These are phyloP conservation scores for Amanita exitialis DNA, from an alignment of 768 basidiomycete genomes.

Conservation along the genomic window DNA sequence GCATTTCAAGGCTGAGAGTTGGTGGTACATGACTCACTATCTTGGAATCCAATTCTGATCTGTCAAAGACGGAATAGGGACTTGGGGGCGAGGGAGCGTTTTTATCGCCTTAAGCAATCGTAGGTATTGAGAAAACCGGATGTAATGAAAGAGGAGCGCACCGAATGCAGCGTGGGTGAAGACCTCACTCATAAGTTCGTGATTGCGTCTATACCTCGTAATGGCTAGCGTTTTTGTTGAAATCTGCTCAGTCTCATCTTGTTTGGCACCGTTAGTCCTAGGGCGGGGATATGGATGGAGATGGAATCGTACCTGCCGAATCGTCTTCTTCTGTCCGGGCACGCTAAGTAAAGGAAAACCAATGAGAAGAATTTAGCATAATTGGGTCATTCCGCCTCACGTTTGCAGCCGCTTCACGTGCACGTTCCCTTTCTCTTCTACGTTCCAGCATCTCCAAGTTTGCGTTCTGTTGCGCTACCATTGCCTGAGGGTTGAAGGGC, in stretches of 20 bases:
- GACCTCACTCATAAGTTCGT: conserved; percentile 79
- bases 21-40: conserved; percentile 26
- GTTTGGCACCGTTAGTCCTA: neutral
- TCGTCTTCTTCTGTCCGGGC: conserved; percentile 46
- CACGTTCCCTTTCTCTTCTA: conserved; percentile 50
- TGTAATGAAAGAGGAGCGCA: conserved; percentile 10
- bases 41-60: conserved; percentile 45
- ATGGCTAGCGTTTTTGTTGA: conserved; percentile 65
- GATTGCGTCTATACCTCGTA: conserved; percentile 68
- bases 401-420: conserved; percentile 19
- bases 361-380: neutral
- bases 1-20: neutral
- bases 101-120: conserved; percentile 30
- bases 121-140: neutral
- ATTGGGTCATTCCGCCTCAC: neutral
- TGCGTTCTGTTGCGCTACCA: conserved; percentile 64
- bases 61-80: conserved; percentile 54
- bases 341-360: conserved; percentile 14
- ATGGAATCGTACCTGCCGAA: conserved; percentile 40
- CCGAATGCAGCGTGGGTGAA: conserved; percentile 69
- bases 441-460: conserved; percentile 67
- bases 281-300: neutral
- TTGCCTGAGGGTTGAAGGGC: conserved; percentile 42
- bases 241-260: conserved; percentile 61
- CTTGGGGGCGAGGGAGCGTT: conserved; percentile 21